Conservation (phyloP, 2,329 filamentous ascomycete species). For the Colletotrichum simmondsii region DNA sequence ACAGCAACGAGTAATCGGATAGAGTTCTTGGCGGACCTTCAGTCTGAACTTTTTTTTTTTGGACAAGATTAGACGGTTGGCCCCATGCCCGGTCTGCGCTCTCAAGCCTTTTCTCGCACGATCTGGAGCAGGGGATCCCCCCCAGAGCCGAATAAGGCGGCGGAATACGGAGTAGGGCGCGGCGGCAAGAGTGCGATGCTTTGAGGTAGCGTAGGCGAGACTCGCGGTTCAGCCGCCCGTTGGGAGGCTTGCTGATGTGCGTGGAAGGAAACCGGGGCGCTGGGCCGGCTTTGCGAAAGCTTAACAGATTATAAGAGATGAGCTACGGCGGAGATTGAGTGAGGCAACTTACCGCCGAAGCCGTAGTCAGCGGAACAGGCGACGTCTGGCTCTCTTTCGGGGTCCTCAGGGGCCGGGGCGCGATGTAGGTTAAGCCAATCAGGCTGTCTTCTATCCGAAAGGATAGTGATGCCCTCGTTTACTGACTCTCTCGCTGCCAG, state of each 20-base stretch:
- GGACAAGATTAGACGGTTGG: slow-evolving; percentile 2
- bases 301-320: slow-evolving; percentile 18
- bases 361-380: not conserved
- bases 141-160: not conserved
- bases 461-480: too few relatives aligned
- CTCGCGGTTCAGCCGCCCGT: not conserved
- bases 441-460: not conserved
- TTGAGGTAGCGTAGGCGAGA: not conserved
- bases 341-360: not conserved
- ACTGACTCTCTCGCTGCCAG: too few relatives aligned
- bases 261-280: not conserved
- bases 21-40: slow-evolving; percentile 7
- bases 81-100: not conserved
- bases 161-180: not conserved
- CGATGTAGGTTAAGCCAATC: not conserved
- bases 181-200: not conserved
- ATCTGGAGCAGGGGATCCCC: slow-evolving; percentile 10
- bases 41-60: not conserved
- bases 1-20: not conserved
- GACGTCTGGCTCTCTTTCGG: not conserved
- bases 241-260: not conserved
- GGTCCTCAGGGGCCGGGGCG: not conserved
- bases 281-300: not conserved
- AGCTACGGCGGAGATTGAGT: slow-evolving; percentile 3
- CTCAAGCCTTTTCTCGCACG: not conserved